Evolutionary conservation across 129 eudicot genomes (phyloP).

Genomic region (Heracleum sosnowskyi): DNA sequence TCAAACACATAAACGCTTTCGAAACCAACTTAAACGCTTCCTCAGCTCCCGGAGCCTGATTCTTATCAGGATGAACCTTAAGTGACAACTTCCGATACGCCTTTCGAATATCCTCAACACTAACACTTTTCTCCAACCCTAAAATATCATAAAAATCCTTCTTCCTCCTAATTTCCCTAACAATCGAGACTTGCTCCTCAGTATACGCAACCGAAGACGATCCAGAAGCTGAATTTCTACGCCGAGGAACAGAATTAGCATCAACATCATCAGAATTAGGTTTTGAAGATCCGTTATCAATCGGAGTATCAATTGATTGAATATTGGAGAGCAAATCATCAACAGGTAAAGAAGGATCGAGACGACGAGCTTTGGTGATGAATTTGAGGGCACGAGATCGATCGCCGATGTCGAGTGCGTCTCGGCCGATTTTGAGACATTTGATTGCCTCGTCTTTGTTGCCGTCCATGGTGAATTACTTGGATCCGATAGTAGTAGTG

Average conservation of each 20-base stretch:
- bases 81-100: constrained; percentile 65
- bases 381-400: constrained; percentile 53
- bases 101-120: constrained; percentile 61
- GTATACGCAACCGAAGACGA: constrained; percentile 28
- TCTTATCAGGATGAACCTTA: constrained; percentile 84
- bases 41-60: constrained; percentile 72
- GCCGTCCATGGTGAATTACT: constrained; percentile 44
- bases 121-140: constrained; percentile 50
- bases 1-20: constrained; percentile 70
- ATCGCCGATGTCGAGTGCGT: constrained; percentile 53
- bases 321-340: constrained; percentile 39
- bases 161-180: constrained; percentile 62
- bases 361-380: constrained; percentile 50
- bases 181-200: constrained; percentile 13
- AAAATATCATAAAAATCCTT: constrained; percentile 66
- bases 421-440: constrained; percentile 57
- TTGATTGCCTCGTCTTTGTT: constrained; percentile 73
- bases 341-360: constrained; percentile 53
- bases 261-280: constrained; percentile 9
- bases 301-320: constrained; percentile 13
- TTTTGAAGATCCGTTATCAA: constrained; percentile 13
- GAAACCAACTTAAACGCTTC: constrained; percentile 77
- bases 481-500: background rate
- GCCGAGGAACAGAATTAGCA: constrained; percentile 32
- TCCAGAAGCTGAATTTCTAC: constrained; percentile 36